Evolutionary conservation across 2,329 filamentous ascomycete genomes (phyloP).

Genomic region (Nectriaceae sp.): DNA sequence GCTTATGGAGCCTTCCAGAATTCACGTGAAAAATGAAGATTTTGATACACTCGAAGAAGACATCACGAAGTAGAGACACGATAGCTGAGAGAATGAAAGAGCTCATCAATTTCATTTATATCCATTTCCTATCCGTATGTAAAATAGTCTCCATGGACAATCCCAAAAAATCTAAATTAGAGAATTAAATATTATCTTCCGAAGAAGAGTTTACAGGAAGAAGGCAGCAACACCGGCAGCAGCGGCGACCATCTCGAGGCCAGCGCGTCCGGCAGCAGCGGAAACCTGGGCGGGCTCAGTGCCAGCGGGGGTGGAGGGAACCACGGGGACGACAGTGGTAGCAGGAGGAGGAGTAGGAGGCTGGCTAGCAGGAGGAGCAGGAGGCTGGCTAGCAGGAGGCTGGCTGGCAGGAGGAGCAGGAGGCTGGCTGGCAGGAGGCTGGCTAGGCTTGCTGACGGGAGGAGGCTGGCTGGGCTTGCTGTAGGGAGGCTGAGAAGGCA

Average conservation of each 20-base stretch:
- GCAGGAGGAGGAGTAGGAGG: not conserved
- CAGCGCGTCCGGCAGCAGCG: not conserved
- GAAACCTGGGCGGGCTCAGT: constrained; percentile 21
- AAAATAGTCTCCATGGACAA: too few species aligned
- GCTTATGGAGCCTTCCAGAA: too few species aligned
- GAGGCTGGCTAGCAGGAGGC: not conserved
- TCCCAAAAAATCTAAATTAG: too few species aligned
- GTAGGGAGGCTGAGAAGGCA: constrained; percentile 14
- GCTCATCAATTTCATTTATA: too few species aligned
- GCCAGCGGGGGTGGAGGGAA: constrained; percentile 14
- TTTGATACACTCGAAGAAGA: too few species aligned
- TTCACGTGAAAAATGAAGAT: too few species aligned
- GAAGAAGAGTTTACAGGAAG: not conserved
- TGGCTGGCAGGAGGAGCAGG: not conserved
- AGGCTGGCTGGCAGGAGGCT: not conserved
- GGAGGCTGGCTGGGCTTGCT: too few species aligned
- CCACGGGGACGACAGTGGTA: constrained; percentile 5
- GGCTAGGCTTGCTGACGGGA: too few species aligned
- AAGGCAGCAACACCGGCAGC: not conserved
- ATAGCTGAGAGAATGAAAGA: too few species aligned
- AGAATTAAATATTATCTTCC: too few species aligned
- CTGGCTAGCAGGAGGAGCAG: not conserved
- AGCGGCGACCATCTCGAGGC: not conserved
- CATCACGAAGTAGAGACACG: too few species aligned
- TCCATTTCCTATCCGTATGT: too few species aligned